Evolutionary conservation across 1,284 basidiomycete species (phyloP).

Genomic region (Ceratobasidium sp.): DNA sequence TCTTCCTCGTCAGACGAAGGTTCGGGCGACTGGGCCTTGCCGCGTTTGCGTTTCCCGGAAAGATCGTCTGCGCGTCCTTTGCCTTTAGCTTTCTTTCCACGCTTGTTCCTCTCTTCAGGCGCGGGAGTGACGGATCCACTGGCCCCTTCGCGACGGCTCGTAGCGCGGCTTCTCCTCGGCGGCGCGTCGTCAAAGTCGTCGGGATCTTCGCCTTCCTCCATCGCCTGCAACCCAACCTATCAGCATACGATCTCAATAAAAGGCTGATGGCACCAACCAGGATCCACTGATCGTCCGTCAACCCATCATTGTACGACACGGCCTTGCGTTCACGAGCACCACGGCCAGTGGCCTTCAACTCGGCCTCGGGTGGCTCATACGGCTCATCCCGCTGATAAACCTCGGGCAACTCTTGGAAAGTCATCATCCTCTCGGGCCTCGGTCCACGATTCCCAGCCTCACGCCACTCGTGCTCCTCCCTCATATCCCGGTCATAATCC

Average conservation of each 20-base stretch:
- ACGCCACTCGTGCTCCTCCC: conserved; percentile 74
- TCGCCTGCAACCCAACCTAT: conserved; percentile 57
- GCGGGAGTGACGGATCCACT: conserved; percentile 44
- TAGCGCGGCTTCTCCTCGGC: conserved; percentile 20
- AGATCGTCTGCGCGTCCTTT: conserved; percentile 38
- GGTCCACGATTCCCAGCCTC: conserved; percentile 77
- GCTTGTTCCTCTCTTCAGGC: conserved; percentile 25
- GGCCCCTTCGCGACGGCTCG: conserved; percentile 52
- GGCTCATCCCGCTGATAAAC: conserved; percentile 88
- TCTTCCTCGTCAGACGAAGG: conserved; percentile 71
- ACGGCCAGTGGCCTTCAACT: conserved; percentile 71
- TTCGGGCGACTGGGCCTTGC: conserved; percentile 76
- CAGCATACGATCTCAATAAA: conserved; percentile 11
- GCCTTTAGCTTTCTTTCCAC: conserved; percentile 40
- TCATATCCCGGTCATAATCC: conserved; percentile 80
- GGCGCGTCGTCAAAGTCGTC: conserved; percentile 75
- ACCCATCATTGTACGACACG: conserved; percentile 92
- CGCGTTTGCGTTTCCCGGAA: conserved; percentile 68
- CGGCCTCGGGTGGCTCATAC: conserved; percentile 69
- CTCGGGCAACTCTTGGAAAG: conserved; percentile 88
- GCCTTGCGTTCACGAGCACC: conserved; percentile 82
- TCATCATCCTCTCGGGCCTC: conserved; percentile 79
- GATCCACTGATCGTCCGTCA: conserved; percentile 93
- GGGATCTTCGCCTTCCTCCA: conserved; percentile 75
- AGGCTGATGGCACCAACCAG: conserved; percentile 60